phyloP scores from a whole-genome alignment of 768 basidiomycete genomes.

The Stropharia rugosoannulata region DNA sequence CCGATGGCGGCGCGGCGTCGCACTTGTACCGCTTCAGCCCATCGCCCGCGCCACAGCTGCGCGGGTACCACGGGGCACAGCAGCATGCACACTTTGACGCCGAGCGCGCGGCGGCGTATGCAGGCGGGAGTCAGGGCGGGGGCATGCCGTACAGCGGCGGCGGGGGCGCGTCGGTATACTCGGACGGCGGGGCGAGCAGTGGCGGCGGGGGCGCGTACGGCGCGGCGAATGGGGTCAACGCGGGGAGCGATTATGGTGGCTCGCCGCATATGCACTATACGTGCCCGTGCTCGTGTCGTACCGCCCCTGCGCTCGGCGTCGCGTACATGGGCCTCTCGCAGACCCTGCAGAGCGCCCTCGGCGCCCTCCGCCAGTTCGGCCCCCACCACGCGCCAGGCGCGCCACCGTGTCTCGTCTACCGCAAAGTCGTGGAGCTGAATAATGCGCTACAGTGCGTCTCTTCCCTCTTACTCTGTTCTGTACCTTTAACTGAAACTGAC shows the following conservation, averaged over 20 bases:
- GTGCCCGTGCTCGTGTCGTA: conserved; percentile 55
- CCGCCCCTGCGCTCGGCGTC: conserved; percentile 56
- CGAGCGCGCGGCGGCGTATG: conserved; percentile 23
- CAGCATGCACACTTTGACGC: conserved; percentile 39
- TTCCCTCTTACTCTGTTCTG: conserved; percentile 1
- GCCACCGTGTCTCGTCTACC: conserved; percentile 48
- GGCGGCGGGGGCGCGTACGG: conserved; percentile 22
- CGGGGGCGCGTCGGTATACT: neutral
- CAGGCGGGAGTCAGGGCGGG: conserved; percentile 17
- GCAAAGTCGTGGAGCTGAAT: conserved; percentile 60
- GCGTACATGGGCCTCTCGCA: conserved; percentile 62
- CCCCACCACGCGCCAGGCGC: conserved; percentile 53
- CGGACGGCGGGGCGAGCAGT: conserved; percentile 1
- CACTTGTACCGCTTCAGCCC: conserved; percentile 72
- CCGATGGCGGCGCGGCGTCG: conserved; percentile 39
- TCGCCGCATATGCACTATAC: conserved; percentile 33
- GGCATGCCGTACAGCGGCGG: conserved; percentile 4
- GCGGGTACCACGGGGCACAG: conserved; percentile 49
- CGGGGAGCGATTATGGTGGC: conserved; percentile 24
- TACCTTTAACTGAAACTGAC: neutral
- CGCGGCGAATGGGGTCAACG: conserved; percentile 24
- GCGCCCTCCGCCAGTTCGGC: conserved; percentile 58
- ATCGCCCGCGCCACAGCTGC: conserved; percentile 54
- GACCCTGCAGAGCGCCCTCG: conserved; percentile 58
- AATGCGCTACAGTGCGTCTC: conserved; percentile 64